A percentile compares a stretch with the other conserved stretches of the same genome.
Evolutionary conservation across 2,329 filamentous ascomycete species (phyloP).

Genomic region (Chaetomiaceae sp.): DNA sequence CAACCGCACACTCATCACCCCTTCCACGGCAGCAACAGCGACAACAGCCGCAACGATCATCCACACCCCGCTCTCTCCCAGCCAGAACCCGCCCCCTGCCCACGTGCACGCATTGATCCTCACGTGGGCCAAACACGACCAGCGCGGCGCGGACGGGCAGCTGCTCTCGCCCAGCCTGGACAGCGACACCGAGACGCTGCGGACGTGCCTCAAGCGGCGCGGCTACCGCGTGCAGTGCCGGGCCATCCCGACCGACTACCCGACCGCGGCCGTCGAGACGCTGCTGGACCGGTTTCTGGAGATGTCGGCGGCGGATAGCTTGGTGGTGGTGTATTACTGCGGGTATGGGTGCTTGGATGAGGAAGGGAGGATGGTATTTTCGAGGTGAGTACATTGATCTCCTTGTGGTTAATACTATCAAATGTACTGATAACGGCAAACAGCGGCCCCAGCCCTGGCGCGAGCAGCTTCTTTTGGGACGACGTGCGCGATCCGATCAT

Average conservation of each 20-base stretch:
- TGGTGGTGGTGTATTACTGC: slow-evolving; percentile 22
- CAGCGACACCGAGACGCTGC: slow-evolving; percentile 14
- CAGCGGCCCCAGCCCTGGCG: background rate
- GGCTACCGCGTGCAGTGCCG: slow-evolving; percentile 23
- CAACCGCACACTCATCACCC: background rate
- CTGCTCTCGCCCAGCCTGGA: background rate
- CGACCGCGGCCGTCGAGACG: slow-evolving; percentile 20
- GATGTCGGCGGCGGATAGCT: background rate
- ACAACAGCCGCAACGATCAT: background rate
- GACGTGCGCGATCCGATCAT: slow-evolving; percentile 24
- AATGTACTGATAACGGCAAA: background rate
- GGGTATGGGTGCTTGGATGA: slow-evolving; percentile 18
- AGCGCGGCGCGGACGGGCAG: background rate
- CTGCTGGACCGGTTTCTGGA: slow-evolving; percentile 18
- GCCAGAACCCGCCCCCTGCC: slow-evolving; percentile 6
- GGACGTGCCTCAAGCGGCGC: slow-evolving; percentile 18
- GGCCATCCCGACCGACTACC: slow-evolving; percentile 18
- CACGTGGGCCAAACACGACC: slow-evolving; percentile 14
- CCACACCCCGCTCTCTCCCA: background rate
- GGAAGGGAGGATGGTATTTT: slow-evolving; percentile 21
- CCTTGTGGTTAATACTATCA: background rate
- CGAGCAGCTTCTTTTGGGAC: slow-evolving; percentile 22
- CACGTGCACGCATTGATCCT: slow-evolving; percentile 21
- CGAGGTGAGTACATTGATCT: slow-evolving; percentile 13
- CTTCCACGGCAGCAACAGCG: background rate